Evolutionary conservation across 2,329 filamentous ascomycete genomes (phyloP).

Genomic region (Dendrostoma leiphaemia): DNA sequence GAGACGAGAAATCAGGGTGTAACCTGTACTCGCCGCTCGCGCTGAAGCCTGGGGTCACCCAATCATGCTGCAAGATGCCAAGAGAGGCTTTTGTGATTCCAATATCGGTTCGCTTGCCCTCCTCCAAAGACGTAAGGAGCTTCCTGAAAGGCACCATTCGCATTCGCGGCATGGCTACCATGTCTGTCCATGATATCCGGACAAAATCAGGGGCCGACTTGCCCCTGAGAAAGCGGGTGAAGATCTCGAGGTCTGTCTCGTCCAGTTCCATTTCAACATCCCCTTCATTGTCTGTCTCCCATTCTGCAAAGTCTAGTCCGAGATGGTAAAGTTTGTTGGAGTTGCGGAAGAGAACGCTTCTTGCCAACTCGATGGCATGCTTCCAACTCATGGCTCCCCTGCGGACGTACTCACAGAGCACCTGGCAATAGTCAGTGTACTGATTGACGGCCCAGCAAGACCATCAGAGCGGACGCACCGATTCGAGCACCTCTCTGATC

Average conservation of each 20-base stretch:
- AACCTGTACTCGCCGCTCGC: slow-evolving; percentile 66
- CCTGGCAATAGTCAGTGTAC: slow-evolving; percentile 36
- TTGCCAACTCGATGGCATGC: slow-evolving; percentile 63
- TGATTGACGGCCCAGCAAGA: neutral
- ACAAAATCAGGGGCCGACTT: slow-evolving; percentile 61
- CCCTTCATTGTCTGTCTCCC: slow-evolving; percentile 24
- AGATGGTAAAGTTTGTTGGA: slow-evolving; percentile 74
- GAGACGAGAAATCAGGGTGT: slow-evolving; percentile 61
- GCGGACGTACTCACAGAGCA: slow-evolving; percentile 66
- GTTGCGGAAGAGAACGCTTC: slow-evolving; percentile 73
- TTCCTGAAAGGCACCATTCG: slow-evolving; percentile 65
- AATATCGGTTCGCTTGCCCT: slow-evolving; percentile 45
- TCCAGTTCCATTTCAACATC: slow-evolving; percentile 13
- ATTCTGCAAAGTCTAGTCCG: slow-evolving; percentile 38
- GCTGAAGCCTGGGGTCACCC: slow-evolving; percentile 48
- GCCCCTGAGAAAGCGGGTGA: slow-evolving; percentile 41
- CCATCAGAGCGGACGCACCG: slow-evolving; percentile 41
- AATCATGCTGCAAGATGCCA: slow-evolving; percentile 68
- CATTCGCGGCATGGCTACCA: slow-evolving; percentile 66
- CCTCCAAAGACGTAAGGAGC: slow-evolving; percentile 46
- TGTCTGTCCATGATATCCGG: slow-evolving; percentile 75
- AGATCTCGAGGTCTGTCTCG: slow-evolving; percentile 34
- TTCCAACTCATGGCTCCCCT: slow-evolving; percentile 57
- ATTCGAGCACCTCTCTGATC: slow-evolving; percentile 67
- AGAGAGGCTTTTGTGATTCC: slow-evolving; percentile 64